Base-by-base conservation (phyloP, 257 asterid genomes). In the Plantago ovata region DNA sequence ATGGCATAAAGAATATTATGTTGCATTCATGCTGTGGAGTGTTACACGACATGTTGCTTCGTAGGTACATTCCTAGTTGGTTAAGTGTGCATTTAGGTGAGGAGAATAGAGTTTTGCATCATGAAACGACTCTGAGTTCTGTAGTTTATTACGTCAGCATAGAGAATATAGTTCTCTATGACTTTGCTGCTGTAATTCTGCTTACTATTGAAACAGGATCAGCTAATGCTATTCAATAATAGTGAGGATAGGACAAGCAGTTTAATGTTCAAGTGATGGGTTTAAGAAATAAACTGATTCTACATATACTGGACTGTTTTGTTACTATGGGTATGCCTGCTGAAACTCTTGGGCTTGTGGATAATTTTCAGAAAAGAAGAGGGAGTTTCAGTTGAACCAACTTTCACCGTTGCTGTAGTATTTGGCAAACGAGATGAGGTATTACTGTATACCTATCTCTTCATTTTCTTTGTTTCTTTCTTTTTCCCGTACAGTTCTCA, bases 341-440 rank as follows among this genome's bases (percentile, higher is more conserved):
- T 60, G 28, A 38, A 15, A 24, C 21, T 24, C 20, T 33, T 40
- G 38, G 9, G 45, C 36, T 49, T 19, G 46, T 63, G 20, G 63
- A 53, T 68, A 38, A 55, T 80, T 63, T 56, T 53, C 81, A 88
- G 98, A 94, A 88, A 88, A 69, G 98, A 91, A 76, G 96, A 84
- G 77, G 84, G 84, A 20, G 80, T 84, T 68, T 70, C 87, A 12
- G 71, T 80, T 52, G 78, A 85, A 53, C 87, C 95, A 57, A 92
- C 94, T 23, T 88, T 77, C 70, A 81, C 72, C 40, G 91, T 88
- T 23, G 60, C 75, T 57, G 82, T 92, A 60, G 78, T 86, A 53
- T 77, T 92, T 57, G 98, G 96, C 32, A 92, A 92, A 75, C 74
- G 94, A 9, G 87, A 88, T 36, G 98, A 85, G 95, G 98, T 88